These are phyloP conservation scores for Stylonectria norvegica DNA, from an alignment of 2,329 filamentous ascomycete genomes.

Conservation along the genomic window DNA sequence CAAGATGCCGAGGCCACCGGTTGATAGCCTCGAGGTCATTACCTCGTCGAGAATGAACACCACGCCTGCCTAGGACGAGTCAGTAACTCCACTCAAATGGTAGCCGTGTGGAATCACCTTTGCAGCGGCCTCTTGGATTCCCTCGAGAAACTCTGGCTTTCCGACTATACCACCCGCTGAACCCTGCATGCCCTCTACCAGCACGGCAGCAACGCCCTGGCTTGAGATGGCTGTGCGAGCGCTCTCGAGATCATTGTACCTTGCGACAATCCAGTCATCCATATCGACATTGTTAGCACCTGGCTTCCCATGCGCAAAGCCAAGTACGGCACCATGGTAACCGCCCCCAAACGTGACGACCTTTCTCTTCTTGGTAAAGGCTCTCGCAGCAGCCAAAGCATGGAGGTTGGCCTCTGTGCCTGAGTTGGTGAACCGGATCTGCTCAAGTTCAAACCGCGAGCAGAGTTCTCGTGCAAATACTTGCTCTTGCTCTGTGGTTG, in stretches of 20 bases:
- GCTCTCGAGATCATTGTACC: conserved; percentile 57
- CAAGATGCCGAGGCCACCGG: conserved; percentile 45
- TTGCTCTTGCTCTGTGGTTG: conserved; percentile 49
- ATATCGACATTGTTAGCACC: conserved; percentile 46
- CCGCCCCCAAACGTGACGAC: conserved; percentile 50
- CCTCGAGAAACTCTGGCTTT: conserved; percentile 47
- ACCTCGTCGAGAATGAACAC: conserved; percentile 70
- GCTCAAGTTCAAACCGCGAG: conserved; percentile 52
- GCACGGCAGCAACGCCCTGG: conserved; percentile 55
- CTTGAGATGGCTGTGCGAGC: conserved; percentile 42
- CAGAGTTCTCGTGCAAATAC: conserved; percentile 51
- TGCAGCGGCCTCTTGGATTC: conserved; percentile 46
- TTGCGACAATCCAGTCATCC: conserved; percentile 56
- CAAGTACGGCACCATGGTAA: conserved; percentile 36
- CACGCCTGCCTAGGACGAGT: conserved; percentile 39
- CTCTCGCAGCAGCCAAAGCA: conserved; percentile 52
- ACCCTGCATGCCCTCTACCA: conserved; percentile 66
- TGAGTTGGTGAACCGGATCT: conserved; percentile 60
- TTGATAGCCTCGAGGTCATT: conserved; percentile 59
- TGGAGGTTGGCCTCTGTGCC: conserved; percentile 64
- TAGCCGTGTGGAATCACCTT: conserved; percentile 22
- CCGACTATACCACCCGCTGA: conserved; percentile 56
- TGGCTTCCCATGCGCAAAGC: conserved; percentile 32
- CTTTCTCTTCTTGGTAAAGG: conserved; percentile 42
- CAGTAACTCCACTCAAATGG: background rate